Percentiles rank a stretch among this genome's conserved stretches.
phyloP scores from a whole-genome alignment of 1,139 yeast genomes.

The Nematodospora anomalae region DNA sequence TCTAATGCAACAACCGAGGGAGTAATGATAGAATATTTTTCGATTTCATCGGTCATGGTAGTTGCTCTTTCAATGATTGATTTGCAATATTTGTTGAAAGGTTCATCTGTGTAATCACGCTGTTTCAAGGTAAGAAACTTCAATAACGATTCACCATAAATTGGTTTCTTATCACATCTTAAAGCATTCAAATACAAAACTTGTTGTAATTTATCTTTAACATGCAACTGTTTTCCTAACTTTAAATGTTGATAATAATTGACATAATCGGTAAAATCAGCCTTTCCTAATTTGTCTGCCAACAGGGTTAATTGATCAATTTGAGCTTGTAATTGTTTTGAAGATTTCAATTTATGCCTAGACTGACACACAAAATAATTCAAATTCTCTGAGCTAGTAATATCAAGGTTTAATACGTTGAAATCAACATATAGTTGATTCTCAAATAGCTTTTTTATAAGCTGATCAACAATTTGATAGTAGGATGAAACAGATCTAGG shows the following conservation, averaged over 20 bases:
- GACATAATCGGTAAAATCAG: conserved; percentile 52
- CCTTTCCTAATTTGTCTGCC: conserved; percentile 26
- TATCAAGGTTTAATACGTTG: conserved; percentile 59
- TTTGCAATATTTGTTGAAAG: conserved; percentile 25
- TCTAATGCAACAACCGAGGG: conserved; percentile 84
- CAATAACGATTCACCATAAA: conserved; percentile 53
- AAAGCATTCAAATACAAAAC: conserved; percentile 61
- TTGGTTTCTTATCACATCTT: conserved; percentile 57
- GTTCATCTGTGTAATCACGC: conserved; percentile 15
- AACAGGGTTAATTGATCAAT: conserved; percentile 38
- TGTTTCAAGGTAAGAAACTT: conserved; percentile 18
- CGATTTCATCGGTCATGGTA: conserved; percentile 52
- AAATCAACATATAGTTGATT: conserved; percentile 43
- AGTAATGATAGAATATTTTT: conserved; percentile 81
- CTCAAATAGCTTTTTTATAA: conserved; percentile 39
- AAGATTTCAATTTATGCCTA: conserved; percentile 47
- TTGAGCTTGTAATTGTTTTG: conserved; percentile 44
- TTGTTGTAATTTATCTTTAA: conserved; percentile 55
- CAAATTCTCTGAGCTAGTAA: conserved; percentile 48
- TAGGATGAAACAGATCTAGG: conserved; percentile 58
- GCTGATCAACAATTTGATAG: conserved; percentile 44
- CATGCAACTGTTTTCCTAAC: conserved; percentile 49
- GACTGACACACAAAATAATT: conserved; percentile 53
- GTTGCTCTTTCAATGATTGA: conserved; percentile 45
- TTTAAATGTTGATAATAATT: conserved; percentile 61